Evolutionary conservation across 352 stramenopile species (phyloP).

Genomic region (Pilasporangium apinafurcum): DNA sequence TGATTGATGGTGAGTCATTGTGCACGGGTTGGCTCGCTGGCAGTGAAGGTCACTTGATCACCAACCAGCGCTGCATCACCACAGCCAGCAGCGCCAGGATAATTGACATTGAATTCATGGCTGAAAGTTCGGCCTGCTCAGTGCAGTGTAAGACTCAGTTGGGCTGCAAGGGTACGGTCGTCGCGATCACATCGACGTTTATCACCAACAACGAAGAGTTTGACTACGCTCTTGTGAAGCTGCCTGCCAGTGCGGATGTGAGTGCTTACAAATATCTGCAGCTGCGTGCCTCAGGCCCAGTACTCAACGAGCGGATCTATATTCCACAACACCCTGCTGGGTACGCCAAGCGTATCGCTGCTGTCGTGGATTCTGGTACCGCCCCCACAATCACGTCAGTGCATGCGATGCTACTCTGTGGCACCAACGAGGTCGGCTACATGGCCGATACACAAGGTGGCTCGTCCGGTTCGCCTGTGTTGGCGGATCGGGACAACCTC

Average conservation of each 20-base stretch:
- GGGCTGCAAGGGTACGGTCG: slow-evolving; percentile 35
- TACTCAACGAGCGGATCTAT: slow-evolving; percentile 44
- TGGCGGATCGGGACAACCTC: slow-evolving; percentile 30
- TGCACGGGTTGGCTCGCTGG: slow-evolving; percentile 64
- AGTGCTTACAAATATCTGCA: slow-evolving; percentile 52
- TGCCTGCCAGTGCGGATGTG: slow-evolving; percentile 24
- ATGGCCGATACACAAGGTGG: slow-evolving; percentile 36
- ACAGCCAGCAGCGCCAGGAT: slow-evolving; percentile 11
- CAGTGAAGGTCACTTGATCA: slow-evolving; percentile 61
- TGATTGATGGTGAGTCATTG: slow-evolving; percentile 43
- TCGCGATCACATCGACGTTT: slow-evolving; percentile 35
- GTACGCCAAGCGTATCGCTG: slow-evolving; percentile 46
- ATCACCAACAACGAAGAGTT: slow-evolving; percentile 23
- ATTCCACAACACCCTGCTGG: slow-evolving; percentile 44
- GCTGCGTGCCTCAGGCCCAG: slow-evolving; percentile 23
- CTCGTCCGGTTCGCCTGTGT: slow-evolving; percentile 38
- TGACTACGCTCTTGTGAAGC: slow-evolving; percentile 58
- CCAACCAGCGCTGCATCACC: slow-evolving; percentile 63
- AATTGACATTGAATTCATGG: slow-evolving; percentile 58
- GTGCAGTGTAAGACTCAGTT: slow-evolving; percentile 29
- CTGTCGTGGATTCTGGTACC: slow-evolving; percentile 16
- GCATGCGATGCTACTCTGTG: slow-evolving; percentile 19
- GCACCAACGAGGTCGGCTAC: slow-evolving; percentile 29
- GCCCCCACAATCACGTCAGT: slow-evolving; percentile 23
- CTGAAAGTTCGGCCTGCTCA: slow-evolving; percentile 40